Evolutionary conservation across 371 early-diverging fungal genomes (phyloP), one percentile per base, ranked within the genome.

Genomic region (Rhizomucor pusillus): DNA sequence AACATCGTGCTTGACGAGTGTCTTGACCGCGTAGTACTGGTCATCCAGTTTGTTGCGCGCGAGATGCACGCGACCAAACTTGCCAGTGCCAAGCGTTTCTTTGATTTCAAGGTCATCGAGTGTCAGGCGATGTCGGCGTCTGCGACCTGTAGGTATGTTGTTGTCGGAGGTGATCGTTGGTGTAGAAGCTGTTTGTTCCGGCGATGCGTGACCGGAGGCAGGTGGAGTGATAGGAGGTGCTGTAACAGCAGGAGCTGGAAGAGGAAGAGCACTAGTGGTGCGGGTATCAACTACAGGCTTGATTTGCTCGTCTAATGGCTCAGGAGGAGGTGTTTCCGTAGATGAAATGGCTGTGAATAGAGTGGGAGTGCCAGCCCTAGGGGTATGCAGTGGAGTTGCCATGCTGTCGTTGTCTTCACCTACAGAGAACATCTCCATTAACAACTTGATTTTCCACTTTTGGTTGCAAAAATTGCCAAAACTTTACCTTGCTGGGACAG

Each of bases 1-100:
- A 85, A 98, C 93, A 57, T 96, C 93, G 14, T 89, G 85, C 62
- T 96, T 98, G 51, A 89, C 87, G 25, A 98, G 69, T 11, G 93
- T 84, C 66, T 98, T 98, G 67, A 97, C 93, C 7, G 98, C 98
- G 62, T 81, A 87, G 64, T 77, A 82, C 50, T 77, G 73, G 13
- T 69, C 73, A 25, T 68, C 69, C 24, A 60, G 46, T 29, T 70
- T 80, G 57, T 67, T 69, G 54, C 74, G 68, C 12, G 79, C 76
- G 35, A 89, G 63, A 65, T 88, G 84, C 2, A 89, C 90, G 16
- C 87, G 69, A 5, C 87, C 87, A 67, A 85, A 86, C 0, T 82
- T 79, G 0, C 89, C 87, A 2, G 85, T 87, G 2, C 87, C 89
- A 36, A 94, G 73, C 9, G 90, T 90, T 52, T 67, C 58, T 41